Percentiles rank a stretch among this genome's conserved stretches.
Conservation (phyloP, 2,329 filamentous ascomycete species). For the Orbilia oligospora region DNA sequence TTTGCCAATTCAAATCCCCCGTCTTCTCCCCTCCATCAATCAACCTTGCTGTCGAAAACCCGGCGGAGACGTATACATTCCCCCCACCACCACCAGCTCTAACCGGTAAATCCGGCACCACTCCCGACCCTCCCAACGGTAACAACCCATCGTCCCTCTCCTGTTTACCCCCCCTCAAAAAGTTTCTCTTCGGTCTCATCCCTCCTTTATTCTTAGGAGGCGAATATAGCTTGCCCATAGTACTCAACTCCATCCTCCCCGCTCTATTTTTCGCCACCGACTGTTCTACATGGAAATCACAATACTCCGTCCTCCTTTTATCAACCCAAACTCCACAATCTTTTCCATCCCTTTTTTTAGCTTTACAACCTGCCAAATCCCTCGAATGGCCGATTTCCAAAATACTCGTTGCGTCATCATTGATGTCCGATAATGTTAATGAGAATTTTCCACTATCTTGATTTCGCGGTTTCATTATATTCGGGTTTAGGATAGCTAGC, state of each 20-base stretch:
- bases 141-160: constrained; percentile 65
- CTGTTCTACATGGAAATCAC: constrained; percentile 91
- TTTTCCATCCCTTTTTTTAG: constrained; percentile 85
- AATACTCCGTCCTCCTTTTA: constrained; percentile 86
- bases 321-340: constrained; percentile 89
- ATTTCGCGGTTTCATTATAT: constrained; percentile 83
- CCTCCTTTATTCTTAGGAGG: constrained; percentile 63
- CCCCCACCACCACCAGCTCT: constrained; percentile 68
- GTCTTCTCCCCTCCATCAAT: constrained; percentile 76
- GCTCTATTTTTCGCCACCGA: constrained; percentile 80
- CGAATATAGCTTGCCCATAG: constrained; percentile 72
- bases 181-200: constrained; percentile 64
- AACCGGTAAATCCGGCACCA: constrained; percentile 64
- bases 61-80: constrained; percentile 67
- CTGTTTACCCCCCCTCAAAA: constrained; percentile 68
- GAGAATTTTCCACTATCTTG: constrained; percentile 87
- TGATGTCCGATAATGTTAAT: constrained; percentile 80
- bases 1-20: constrained; percentile 70
- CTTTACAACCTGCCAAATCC: constrained; percentile 90
- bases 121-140: constrained; percentile 64
- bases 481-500: constrained; percentile 91
- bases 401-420: constrained; percentile 76
- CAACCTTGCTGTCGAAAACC: constrained; percentile 71
- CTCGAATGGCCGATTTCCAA: constrained; percentile 88
- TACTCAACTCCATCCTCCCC: constrained; percentile 83